phyloP scores from a whole-genome alignment of 1,284 basidiomycete genomes.

The Moniliophthora roreri region DNA sequence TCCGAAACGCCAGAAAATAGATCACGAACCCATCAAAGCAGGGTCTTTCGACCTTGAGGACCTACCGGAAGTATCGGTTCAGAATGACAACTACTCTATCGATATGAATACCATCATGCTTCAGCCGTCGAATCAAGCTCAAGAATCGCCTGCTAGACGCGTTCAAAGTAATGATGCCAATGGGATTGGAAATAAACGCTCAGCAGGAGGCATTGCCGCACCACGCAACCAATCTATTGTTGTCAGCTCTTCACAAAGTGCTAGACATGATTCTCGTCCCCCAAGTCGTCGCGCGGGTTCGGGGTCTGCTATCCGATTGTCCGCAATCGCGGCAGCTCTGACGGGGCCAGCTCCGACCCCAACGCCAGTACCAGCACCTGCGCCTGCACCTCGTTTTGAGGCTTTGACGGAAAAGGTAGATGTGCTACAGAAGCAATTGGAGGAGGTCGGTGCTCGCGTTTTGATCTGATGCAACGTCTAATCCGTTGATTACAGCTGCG shows the following conservation, averaged over 20 bases:
- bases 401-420: conserved; percentile 18
- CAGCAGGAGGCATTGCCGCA: no score
- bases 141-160: background rate
- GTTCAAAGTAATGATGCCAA: no score
- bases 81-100: conserved; percentile 14
- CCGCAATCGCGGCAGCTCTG: no score
- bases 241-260: no score
- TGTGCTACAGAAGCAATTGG: conserved; percentile 41
- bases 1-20: conserved; percentile 57
- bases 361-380: background rate
- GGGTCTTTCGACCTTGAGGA: conserved; percentile 14
- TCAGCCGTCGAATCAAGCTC: background rate
- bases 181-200: background rate
- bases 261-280: no score
- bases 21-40: conserved; percentile 11
- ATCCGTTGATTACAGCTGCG: conserved; percentile 41
- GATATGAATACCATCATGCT: background rate
- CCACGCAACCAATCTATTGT: no score
- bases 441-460: conserved; percentile 40
- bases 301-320: no score
- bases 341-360: background rate
- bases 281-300: no score
- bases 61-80: conserved; percentile 14
- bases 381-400: background rate
- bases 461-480: background rate